A percentile compares a stretch with the other conserved stretches of the same genome.
Conservation (phyloP, 1,284 basidiomycete genomes). For the Moesziomyces aphidis region DNA sequence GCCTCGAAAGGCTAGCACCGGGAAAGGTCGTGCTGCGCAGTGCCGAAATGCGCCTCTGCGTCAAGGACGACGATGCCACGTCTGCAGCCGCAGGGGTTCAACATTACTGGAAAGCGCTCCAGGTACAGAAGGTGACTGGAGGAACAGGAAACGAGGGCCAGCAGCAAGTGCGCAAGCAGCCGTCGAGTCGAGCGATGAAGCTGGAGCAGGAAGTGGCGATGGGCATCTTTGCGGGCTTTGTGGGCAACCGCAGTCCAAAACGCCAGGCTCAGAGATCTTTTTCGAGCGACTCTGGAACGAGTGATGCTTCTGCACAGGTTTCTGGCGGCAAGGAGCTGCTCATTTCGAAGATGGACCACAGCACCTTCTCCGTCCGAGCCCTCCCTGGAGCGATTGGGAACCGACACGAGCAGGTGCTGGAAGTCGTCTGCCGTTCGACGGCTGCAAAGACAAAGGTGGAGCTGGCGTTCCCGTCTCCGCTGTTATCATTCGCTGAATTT, state of each 20-base stretch:
- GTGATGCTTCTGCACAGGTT: constrained; percentile 1
- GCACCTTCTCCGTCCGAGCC: constrained; percentile 24
- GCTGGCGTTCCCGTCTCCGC: constrained; percentile 35
- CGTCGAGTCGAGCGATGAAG: constrained; percentile 33
- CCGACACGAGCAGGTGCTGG: constrained; percentile 24
- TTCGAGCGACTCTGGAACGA: constrained; percentile 7
- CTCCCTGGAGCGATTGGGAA: neutral
- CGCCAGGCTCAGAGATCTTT: constrained; percentile 19
- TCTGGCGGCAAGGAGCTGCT: constrained; percentile 23
- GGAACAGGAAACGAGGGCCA: constrained; percentile 1
- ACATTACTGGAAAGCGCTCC: constrained; percentile 40
- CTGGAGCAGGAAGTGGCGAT: constrained; percentile 35
- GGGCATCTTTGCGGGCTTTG: constrained; percentile 44
- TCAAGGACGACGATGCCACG: constrained; percentile 6
- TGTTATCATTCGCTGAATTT: constrained; percentile 18
- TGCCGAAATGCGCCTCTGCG: constrained; percentile 23
- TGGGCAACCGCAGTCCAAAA: constrained; percentile 42
- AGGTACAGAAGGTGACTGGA: constrained; percentile 14
- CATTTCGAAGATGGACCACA: constrained; percentile 30
- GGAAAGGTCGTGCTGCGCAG: constrained; percentile 20
- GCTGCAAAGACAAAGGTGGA: constrained; percentile 20
- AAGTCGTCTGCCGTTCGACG: constrained; percentile 18
- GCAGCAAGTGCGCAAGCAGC: constrained; percentile 19
- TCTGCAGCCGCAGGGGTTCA: neutral
- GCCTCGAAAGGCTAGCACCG: constrained; percentile 16